Evolutionary conservation across 129 eudicot species (phyloP).

Genomic region (Oenanthe sinensis): DNA sequence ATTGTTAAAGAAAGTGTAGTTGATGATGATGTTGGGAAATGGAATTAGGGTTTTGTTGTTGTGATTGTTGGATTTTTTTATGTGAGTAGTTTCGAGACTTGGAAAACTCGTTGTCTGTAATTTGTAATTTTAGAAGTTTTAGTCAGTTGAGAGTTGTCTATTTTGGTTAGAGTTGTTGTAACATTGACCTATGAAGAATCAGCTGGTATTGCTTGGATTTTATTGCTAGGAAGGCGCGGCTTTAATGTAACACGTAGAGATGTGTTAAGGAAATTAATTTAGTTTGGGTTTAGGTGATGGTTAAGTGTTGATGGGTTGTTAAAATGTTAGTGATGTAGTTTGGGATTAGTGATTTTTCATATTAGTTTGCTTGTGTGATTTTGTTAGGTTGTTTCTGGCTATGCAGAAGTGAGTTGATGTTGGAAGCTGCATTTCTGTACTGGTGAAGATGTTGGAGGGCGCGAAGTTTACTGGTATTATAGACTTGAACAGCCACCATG

Average conservation of each 20-base stretch:
- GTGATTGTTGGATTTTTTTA: background rate
- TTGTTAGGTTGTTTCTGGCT: background rate
- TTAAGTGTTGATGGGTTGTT: background rate
- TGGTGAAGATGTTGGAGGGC: slow-evolving; percentile 65
- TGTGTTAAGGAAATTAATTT: background rate
- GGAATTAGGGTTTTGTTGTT: slow-evolving; percentile 1
- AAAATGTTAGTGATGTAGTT: background rate
- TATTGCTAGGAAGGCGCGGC: background rate
- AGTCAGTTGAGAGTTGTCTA: background rate
- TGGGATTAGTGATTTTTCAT: background rate
- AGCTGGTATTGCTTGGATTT: background rate
- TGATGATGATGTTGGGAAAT: background rate
- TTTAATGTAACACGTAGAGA: background rate
- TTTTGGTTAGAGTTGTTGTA: background rate
- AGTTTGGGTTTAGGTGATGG: background rate
- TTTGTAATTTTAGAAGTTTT: background rate
- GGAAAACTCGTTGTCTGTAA: too few relatives aligned
- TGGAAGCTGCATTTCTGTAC: slow-evolving; percentile 3
- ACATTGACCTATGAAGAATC: background rate
- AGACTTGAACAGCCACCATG: slow-evolving; percentile 54
- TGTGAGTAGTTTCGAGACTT: background rate
- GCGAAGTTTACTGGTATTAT: slow-evolving; percentile 76
- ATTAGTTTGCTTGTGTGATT: background rate
- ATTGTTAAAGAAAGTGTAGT: background rate
- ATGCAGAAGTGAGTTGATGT: background rate